Percentiles rank a stretch among this genome's conserved stretches.
phyloP scores from a whole-genome alignment of 305 asterid genomes.

The Vinca major region DNA sequence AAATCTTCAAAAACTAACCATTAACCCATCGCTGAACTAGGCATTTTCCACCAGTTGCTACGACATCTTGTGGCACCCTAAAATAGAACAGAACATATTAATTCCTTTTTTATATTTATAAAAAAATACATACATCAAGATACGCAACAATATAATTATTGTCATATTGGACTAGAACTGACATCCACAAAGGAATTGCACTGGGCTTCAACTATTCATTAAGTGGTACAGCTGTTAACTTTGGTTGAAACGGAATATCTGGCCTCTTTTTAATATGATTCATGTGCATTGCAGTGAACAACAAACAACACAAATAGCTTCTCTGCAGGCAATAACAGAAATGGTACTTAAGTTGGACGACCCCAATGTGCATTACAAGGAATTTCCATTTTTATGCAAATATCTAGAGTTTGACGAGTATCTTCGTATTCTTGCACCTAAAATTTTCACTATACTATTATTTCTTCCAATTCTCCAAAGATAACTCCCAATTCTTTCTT shows the following conservation, averaged over 20 bases:
- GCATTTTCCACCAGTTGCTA: slow-evolving; percentile 83
- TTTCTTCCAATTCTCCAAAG: not conserved
- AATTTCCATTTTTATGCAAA: not conserved
- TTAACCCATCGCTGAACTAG: slow-evolving; percentile 65
- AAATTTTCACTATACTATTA: not conserved
- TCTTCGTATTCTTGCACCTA: not conserved
- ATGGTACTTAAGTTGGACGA: not conserved
- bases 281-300: too few species aligned
- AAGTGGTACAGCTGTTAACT: too few species aligned
- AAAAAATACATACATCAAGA: not conserved
- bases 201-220: too few species aligned
- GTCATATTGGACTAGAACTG: not conserved
- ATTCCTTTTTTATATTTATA: too few species aligned
- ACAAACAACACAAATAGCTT: not conserved
- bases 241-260: too few species aligned
- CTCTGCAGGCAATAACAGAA: not conserved
- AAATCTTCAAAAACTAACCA: slow-evolving; percentile 36
- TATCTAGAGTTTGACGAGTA: not conserved
- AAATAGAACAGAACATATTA: slow-evolving; percentile 13
- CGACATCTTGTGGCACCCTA: slow-evolving; percentile 85
- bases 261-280: too few species aligned
- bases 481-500: not conserved
- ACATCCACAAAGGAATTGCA: too few species aligned
- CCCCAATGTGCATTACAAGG: not conserved
- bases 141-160: not conserved